Base-by-base conservation (phyloP, 495 filamentous ascomycete species). In the Chaetomidium leptoderma region DNA sequence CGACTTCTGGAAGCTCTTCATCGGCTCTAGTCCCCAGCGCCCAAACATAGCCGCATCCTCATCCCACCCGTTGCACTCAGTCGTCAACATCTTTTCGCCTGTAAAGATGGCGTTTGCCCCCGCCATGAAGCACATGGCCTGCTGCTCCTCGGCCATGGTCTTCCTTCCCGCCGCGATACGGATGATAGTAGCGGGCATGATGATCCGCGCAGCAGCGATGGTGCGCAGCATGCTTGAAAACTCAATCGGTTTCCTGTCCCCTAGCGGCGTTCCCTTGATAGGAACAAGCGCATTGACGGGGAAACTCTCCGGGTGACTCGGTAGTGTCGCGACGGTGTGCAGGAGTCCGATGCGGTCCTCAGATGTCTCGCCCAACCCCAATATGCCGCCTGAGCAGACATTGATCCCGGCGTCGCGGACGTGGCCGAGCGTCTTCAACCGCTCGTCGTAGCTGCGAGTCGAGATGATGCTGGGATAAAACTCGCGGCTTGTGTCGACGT, bases 41-140 rank as follows among this genome's bases (percentile, higher is more conserved):
- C 86, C 83, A 72, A 95, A 91, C 83, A 92, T 87, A 8, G 57
- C 82, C 50, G 80, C 83, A 62, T 95, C 90, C 72, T 91, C 88
- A 60, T 91, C 89, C 87, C 88, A 95, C 5, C 89, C 90, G 60
- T 86, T 91, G 67, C 89, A 92, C 54, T 87, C 86, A 0, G 90
- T 92, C 17, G 90, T 95, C 75, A 92, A 65, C 90, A 95, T 92
- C 79, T 90, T 92, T 74, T 95, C 90, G 19, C 90, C 90, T 1
- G 90, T 95, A 69, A 95, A 95, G 8, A 95, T 82, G 13, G 90
- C 90, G 67, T 95, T 95, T 0, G 90, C 90, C 26, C 90, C 90
- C 0, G 90, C 88, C 78, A 85, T 81, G 70, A 92, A 95, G 65
- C 89, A 92, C 58, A 89, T 69, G 21, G 87, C 81, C 72, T 95